phyloP scores from a whole-genome alignment of 83 land plant genomes.

The Isoetes engelmannii region DNA sequence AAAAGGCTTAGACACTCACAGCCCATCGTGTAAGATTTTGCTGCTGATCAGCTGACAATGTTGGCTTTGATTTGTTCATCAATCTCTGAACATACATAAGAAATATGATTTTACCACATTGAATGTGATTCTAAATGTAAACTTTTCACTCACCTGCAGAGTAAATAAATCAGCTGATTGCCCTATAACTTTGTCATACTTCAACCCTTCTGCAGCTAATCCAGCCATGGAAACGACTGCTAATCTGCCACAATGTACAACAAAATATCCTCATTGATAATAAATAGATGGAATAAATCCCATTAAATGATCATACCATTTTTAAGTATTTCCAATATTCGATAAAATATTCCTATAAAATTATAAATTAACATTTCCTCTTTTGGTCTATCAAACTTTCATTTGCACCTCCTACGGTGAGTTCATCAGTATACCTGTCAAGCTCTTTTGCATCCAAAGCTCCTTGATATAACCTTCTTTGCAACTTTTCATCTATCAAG shows the following conservation, averaged over 20 bases:
- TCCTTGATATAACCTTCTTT: constrained; percentile 75
- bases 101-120: not conserved
- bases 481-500: constrained; percentile 62
- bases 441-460: constrained; percentile 75
- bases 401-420: too few relatives aligned
- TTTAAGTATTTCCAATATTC: too few relatives aligned
- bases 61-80: constrained; percentile 75
- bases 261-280: too few relatives aligned
- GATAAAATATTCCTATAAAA: too few relatives aligned
- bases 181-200: constrained; percentile 84
- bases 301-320: too few relatives aligned
- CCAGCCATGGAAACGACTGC: constrained; percentile 98
- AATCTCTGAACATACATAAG: constrained; percentile 50
- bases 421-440: constrained; percentile 47
- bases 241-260: constrained; percentile 36
- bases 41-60: constrained; percentile 68
- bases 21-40: constrained; percentile 98
- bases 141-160: constrained; percentile 47
- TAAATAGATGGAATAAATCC: too few relatives aligned
- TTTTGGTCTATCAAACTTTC: too few relatives aligned
- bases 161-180: constrained; percentile 95
- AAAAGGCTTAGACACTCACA: constrained; percentile 32
- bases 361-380: too few relatives aligned
- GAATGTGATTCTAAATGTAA: not conserved
- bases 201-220: constrained; percentile 85